Conservation (phyloP, 164 flowering plant genomes). For the Macadamia integrifolia region DNA sequence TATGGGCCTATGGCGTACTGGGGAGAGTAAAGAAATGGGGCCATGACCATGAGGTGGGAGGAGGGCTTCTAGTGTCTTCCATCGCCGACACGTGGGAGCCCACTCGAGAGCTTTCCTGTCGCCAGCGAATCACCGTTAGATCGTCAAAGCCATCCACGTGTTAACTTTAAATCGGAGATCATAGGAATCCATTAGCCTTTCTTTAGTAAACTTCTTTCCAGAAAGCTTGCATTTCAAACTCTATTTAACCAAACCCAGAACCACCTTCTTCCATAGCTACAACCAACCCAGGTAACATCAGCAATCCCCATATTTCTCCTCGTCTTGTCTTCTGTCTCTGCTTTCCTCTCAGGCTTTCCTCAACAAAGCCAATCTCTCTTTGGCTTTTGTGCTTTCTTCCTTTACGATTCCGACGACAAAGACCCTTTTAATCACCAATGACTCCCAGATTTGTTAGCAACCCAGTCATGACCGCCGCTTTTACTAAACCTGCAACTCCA, state of each 20-base stretch:
- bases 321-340: too few relatives aligned
- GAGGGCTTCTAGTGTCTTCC: background rate
- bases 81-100: background rate
- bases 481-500: background rate
- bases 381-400: too few relatives aligned
- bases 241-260: conserved; percentile 4
- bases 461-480: background rate
- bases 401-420: too few relatives aligned
- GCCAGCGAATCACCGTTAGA: conserved; percentile 8
- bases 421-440: background rate
- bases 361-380: background rate
- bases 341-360: background rate
- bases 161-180: background rate
- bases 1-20: too few relatives aligned
- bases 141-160: conserved; percentile 6
- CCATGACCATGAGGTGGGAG: too few relatives aligned
- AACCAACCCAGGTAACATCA: background rate
- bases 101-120: conserved; percentile 11
- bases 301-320: too few relatives aligned
- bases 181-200: background rate
- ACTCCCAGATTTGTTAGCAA: background rate
- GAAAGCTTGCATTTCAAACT: background rate
- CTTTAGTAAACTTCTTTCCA: background rate
- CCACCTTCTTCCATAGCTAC: background rate
- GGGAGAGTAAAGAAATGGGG: too few relatives aligned